Conservation (phyloP, 768 basidiomycete species). For the Trametes coccinea region DNA sequence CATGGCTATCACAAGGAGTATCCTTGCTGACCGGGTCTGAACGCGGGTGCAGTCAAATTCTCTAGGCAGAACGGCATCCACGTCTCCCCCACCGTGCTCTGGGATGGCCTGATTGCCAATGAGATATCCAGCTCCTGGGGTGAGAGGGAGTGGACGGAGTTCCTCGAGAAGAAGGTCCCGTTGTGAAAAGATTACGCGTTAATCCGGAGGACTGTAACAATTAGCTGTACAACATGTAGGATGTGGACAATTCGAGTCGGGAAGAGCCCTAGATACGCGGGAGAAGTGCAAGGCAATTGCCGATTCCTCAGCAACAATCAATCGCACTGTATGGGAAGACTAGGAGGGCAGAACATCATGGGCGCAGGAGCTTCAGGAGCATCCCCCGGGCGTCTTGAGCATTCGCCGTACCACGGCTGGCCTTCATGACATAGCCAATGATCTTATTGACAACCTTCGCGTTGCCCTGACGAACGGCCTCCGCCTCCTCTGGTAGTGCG, state of each 20-base stretch:
- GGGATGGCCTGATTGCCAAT: slow-evolving; percentile 71
- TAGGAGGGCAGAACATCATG: not conserved
- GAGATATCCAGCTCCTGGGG: slow-evolving; percentile 84
- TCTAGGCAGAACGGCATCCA: slow-evolving; percentile 91
- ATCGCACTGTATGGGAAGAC: not conserved
- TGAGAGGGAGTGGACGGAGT: slow-evolving; percentile 77
- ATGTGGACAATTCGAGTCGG: not conserved
- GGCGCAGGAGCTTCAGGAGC: slow-evolving; percentile 49
- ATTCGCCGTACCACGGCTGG: slow-evolving; percentile 76
- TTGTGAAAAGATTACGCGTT: slow-evolving; percentile 8
- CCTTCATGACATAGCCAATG: slow-evolving; percentile 83
- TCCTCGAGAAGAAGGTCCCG: slow-evolving; percentile 59
- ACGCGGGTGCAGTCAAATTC: slow-evolving; percentile 67
- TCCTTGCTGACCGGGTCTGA: not conserved
- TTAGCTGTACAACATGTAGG: slow-evolving; percentile 7
- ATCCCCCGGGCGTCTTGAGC: slow-evolving; percentile 55
- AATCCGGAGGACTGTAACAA: slow-evolving; percentile 5
- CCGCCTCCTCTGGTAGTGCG: slow-evolving; percentile 65
- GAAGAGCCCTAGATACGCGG: not conserved
- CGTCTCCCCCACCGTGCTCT: slow-evolving; percentile 81
- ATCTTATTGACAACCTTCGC: slow-evolving; percentile 79
- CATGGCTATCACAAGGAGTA: not conserved
- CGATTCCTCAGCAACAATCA: not conserved
- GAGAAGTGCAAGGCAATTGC: no score
- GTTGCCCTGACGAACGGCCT: slow-evolving; percentile 67